Percentiles rank a stretch among this genome's conserved stretches.
phyloP scores from a whole-genome alignment of 2,329 filamentous ascomycete genomes.

The Microcyclospora tardicrescens region DNA sequence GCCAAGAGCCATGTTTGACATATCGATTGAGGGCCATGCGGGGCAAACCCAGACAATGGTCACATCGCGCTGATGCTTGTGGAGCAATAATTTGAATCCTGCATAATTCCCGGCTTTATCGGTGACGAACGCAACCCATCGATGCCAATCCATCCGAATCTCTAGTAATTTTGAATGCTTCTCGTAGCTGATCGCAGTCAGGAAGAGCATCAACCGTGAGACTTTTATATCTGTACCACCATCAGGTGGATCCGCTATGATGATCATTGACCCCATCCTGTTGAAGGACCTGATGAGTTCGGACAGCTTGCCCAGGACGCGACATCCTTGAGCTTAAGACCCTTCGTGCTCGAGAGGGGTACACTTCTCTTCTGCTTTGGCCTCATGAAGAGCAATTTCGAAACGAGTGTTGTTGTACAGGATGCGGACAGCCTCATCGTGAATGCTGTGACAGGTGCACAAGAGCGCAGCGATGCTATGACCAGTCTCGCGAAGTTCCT shows the following conservation, averaged over 20 bases:
- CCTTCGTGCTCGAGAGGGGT: too few relatives aligned
- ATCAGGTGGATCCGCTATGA: slow-evolving; percentile 1
- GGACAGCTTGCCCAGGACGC: neutral
- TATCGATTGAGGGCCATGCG: too few relatives aligned
- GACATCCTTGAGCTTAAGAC: too few relatives aligned
- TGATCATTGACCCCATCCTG: slow-evolving; percentile 1
- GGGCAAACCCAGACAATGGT: too few relatives aligned
- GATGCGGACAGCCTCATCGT: neutral
- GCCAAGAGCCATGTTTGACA: too few relatives aligned
- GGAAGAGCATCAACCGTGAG: neutral
- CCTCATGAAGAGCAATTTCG: neutral
- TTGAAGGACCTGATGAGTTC: neutral
- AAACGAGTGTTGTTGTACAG: slow-evolving; percentile 1
- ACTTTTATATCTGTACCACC: slow-evolving; percentile 34
- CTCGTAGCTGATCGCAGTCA: too few relatives aligned
- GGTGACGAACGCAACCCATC: too few relatives aligned
- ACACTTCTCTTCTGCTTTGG: neutral
- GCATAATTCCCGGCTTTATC: too few relatives aligned
- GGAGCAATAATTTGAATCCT: too few relatives aligned
- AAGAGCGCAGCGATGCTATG: neutral
- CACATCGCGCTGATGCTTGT: too few relatives aligned
- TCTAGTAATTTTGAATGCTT: too few relatives aligned
- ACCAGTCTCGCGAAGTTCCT: neutral
- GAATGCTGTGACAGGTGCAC: neutral
- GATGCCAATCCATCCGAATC: too few relatives aligned